Base-by-base conservation (phyloP, 2,329 filamentous ascomycete species). In the Calonectria crousiana region DNA sequence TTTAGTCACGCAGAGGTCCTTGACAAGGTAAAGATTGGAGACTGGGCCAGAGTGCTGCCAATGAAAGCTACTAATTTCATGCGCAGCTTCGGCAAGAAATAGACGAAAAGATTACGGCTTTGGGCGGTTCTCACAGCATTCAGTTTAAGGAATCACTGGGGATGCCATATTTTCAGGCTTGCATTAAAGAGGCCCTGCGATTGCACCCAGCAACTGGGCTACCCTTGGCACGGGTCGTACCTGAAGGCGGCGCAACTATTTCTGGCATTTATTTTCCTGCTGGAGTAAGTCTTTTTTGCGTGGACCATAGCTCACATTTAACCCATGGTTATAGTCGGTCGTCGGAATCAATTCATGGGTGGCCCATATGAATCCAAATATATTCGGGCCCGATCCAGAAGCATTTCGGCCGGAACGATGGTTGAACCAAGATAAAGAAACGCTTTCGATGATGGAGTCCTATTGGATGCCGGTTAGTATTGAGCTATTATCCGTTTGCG, bases 111-210 rank as follows among this genome's bases (percentile, higher is more conserved):
- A 23, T 73, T 6, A 13, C 20, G 10, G 58, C 58, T n/a, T 41
- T 69, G 13, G 71, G 49, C 18, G 38, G 14, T 26, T 1, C 2
- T 1, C 6, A 47, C 3, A 36, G 18, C 3, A 66, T 73, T 23
- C 71, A 66, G 0, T 88, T 86, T 75, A 85, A 85, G 26, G 84
- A 88, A 69, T 83, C 81, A 1, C 85, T 86, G 4, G 80, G 80
- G 16, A 79, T 90, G 77, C 87, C 87, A 0, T 91, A 90, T 74
- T 81, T 90, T 14, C 88, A 90, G 74, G 88, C 88, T 0, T 85
- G 87, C 10, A 86, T 90, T 52, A 89, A 89, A 69, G 89, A 90
- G 77, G 86, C 86, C 0, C 78, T 90, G 11, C 85, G 89, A 30
- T 79, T 90, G 49, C 86, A 89, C 67, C 84, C 89, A 4, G 86